Percentiles rank a stretch among this genome's conserved stretches.
These are phyloP conservation scores for Ustilago curta DNA, from an alignment of 1,284 basidiomycete genomes.

Conservation along the genomic window DNA sequence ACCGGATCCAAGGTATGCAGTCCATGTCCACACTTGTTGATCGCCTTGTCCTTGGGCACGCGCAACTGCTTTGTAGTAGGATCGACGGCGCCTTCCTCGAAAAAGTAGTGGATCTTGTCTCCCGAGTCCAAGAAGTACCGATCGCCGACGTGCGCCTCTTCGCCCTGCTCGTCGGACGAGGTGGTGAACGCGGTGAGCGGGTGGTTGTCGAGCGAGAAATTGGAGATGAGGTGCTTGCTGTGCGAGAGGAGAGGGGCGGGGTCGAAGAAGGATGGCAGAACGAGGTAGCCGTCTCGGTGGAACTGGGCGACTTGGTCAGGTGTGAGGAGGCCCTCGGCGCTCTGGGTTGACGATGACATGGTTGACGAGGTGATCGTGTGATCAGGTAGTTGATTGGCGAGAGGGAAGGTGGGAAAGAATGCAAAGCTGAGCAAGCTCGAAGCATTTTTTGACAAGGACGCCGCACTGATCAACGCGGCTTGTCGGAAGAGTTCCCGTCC, in stretches of 20 bases:
- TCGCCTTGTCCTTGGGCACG: constrained; percentile 31
- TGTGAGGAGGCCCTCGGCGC: constrained; percentile 22
- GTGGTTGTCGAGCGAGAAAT: constrained; percentile 82
- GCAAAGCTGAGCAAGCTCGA: not conserved
- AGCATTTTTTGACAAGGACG: no score
- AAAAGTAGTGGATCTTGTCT: constrained; percentile 82
- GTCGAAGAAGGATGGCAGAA: constrained; percentile 81
- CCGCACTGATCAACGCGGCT: constrained; percentile 6
- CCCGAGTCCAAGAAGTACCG: constrained; percentile 91
- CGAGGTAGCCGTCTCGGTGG: constrained; percentile 76
- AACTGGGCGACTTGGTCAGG: constrained; percentile 50
- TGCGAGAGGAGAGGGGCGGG: constrained; percentile 76
- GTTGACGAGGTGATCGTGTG: not conserved
- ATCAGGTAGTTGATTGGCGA: no score
- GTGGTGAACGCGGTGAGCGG: constrained; percentile 93
- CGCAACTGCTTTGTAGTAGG: constrained; percentile 50
- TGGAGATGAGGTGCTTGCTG: constrained; percentile 78
- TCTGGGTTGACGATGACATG: not conserved
- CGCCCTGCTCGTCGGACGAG: constrained; percentile 61
- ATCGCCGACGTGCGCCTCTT: constrained; percentile 74
- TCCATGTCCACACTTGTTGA: constrained; percentile 67
- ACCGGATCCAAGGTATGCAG: constrained; percentile 85
- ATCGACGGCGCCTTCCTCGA: constrained; percentile 80
- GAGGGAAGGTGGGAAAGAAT: not conserved
- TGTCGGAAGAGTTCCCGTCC: constrained; percentile 9